These are phyloP conservation scores for Actinidia chinensis DNA, from an alignment of 179 eudicot species.

Conservation along the genomic window DNA sequence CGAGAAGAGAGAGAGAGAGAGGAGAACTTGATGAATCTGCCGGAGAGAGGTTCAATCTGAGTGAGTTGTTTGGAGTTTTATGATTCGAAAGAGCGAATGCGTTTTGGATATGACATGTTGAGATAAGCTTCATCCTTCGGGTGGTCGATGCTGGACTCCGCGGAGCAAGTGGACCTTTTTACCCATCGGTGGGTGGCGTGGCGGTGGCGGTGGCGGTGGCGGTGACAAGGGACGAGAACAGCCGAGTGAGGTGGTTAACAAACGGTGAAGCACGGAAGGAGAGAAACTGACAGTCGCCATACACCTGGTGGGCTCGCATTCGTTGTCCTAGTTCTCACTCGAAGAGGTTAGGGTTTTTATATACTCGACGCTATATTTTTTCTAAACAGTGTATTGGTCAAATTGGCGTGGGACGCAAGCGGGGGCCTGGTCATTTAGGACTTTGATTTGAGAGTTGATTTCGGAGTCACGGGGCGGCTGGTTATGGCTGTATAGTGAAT, in stretches of 20 bases:
- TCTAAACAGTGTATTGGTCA: background rate
- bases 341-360: background rate
- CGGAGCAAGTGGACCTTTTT: slow-evolving; percentile 25
- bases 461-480: no score
- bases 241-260: background rate
- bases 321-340: background rate
- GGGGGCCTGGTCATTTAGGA: no score
- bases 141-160: slow-evolving; percentile 22
- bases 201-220: background rate
- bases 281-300: slow-evolving; percentile 14
- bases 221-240: background rate
- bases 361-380: no score
- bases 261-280: slow-evolving; percentile 25
- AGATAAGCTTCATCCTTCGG: slow-evolving; percentile 66
- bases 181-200: slow-evolving; percentile 26
- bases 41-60: slow-evolving; percentile 41
- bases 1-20: background rate
- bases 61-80: slow-evolving; percentile 42
- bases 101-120: slow-evolving; percentile 51
- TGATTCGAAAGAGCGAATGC: slow-evolving; percentile 54
- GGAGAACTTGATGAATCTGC: slow-evolving; percentile 54
- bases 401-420: background rate
- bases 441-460: background rate
- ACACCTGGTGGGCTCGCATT: background rate
- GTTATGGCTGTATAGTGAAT: no score